phyloP scores from a whole-genome alignment of 192 early-diverging fungal species.

The Cetraspora pellucida region DNA sequence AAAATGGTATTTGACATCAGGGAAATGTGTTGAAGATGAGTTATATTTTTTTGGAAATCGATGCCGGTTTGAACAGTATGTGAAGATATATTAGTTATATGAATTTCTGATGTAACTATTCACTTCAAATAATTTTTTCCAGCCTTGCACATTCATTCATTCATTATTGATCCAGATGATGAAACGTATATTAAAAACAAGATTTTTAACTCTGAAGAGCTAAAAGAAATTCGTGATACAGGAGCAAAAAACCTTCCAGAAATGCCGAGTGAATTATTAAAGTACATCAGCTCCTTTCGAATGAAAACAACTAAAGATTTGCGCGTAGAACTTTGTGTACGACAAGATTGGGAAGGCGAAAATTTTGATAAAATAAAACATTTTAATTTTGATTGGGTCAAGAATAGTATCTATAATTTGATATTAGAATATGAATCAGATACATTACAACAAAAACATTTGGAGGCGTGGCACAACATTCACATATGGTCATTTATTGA shows the following conservation, averaged over 20 bases:
- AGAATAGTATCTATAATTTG: slow-evolving; percentile 8
- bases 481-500: slow-evolving; percentile 35
- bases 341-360: slow-evolving; percentile 14
- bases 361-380: slow-evolving; percentile 10
- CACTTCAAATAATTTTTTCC: slow-evolving; percentile 3
- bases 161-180: slow-evolving; percentile 21
- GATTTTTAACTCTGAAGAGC: slow-evolving; percentile 7
- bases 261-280: neutral
- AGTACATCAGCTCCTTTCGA: slow-evolving; percentile 13
- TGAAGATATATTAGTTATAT: slow-evolving; percentile 14
- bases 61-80: slow-evolving; percentile 31
- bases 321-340: neutral
- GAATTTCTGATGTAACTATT: slow-evolving; percentile 4
- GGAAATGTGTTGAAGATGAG: slow-evolving; percentile 36
- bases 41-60: slow-evolving; percentile 33
- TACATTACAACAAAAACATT: slow-evolving; percentile 11
- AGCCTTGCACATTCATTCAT: slow-evolving; percentile 35
- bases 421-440: slow-evolving; percentile 18
- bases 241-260: neutral
- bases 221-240: neutral
- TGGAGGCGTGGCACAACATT: slow-evolving; percentile 11
- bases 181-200: slow-evolving; percentile 5
- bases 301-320: slow-evolving; percentile 8
- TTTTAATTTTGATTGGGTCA: slow-evolving; percentile 21
- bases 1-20: slow-evolving; percentile 34